Base-by-base conservation (phyloP, 129 eudicot genomes). In the Erigeron canadensis region DNA sequence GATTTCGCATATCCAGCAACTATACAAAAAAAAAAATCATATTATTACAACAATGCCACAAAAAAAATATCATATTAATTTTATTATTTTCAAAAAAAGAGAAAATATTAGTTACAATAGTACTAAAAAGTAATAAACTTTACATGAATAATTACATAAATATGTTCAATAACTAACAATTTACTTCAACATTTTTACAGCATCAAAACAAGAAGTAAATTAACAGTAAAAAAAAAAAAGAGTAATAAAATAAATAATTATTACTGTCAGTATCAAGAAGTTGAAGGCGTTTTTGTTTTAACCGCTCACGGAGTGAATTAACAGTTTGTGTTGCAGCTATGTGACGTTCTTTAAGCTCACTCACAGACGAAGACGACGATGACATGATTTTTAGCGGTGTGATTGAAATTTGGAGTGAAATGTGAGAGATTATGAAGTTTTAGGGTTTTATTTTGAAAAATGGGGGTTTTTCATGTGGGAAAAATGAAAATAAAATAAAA, bases 211-310 rank as follows among this genome's bases (percentile, higher is more conserved):
- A 15, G 11, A 66, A 48, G 16, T 7, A 13, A 9, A 44, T 51
- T 18, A 51, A 7, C 6, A 51, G n/a, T 28, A 44, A 8, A 0
- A 1, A 47, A 21, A 4, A 47, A 55, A 11, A 47, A 4, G 8
- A 22, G 0, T 4, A 58, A 58, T 21, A 22, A 11, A 9, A 23
- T 5, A 8, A 9, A 58, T 21, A 4, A 16, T 47, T 34, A 13
- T 28, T 71, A 92, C 96, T 91, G 58, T 93, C 98, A 8, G 92
- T 93, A 46, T 93, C 96, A 41, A 93, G 95, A 65, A 93, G 92
- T 38, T 79, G 88, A 11, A 76, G 86, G 13, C 98, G 92, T 66
- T 73, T 86, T 10, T 85, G 90, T 79, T 76, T 93, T 67, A 93
- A 78, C 0, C 77, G 84, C 54, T 93, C 86, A 7, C 89, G 67